Base-by-base conservation (phyloP, 148 eudicot genomes). In the Salicornia ramosissima region DNA sequence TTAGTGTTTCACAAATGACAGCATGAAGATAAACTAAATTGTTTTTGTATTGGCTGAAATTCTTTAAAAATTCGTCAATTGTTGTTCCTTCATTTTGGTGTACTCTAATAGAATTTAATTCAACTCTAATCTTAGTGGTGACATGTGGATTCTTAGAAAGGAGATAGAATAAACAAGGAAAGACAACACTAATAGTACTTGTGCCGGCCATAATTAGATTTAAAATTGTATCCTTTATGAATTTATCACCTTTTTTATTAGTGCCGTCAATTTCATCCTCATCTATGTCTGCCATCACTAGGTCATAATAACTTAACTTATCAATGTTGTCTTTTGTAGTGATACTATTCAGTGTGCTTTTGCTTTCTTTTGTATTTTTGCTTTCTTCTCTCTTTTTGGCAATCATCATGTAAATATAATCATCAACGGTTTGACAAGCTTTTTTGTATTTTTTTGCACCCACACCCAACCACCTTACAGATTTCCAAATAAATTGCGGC, bases 401-500 rank as follows among this genome's bases (percentile, higher is more conserved):
- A 3, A 80, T 72, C 24, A 66, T 71, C 2, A 21, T 16, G 4
- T 49, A 64, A 10, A 80, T 71, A 16, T 74, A 67, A 43, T 18
- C 13, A 55, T 82, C 85, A 29, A 76, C 28, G 15, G 54, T 68
- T 63, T 66, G 16, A 69, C 77, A 46, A 5, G 72, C 83, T 1
- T 82, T 9, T 0, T 31, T 74, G 26, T 67, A 11, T 52, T 66
- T 71, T 64, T 84, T 85, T 0, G 28, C 36, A 18, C 90, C 90
- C 12, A 84, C 45, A 7, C 72, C 72, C 1, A 84, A 73, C 87
- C 85, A 75, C 56, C 76, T 82, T 64, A 58, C 79, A 18, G 80
- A 11, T 78, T 75, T 86, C 90, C 90, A 82, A 3, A 86, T 5
- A 14, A 51, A 29, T 2, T 62, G 60, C 1, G 87, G 87, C 21